Evolutionary conservation across 768 basidiomycete species (phyloP), one percentile per base, ranked within the genome.

Genomic region (Chalciporus pseudorubinellus): DNA sequence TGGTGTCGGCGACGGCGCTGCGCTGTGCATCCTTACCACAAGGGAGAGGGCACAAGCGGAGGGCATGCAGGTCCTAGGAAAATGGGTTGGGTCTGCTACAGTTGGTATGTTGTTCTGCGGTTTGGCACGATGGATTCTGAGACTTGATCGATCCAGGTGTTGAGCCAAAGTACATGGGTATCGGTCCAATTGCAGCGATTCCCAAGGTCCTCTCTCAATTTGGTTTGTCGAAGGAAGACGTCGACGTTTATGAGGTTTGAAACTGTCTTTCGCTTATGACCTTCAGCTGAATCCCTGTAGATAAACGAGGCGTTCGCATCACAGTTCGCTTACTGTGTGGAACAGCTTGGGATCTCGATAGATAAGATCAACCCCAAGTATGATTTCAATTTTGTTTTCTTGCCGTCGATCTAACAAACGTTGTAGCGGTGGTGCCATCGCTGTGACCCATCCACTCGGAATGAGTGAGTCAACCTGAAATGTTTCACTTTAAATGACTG

Each of bases 291-390:
- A 21, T 42, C 31, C 20, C 6, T 52, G 11, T 55, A 92, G 89
- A 87, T 90, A 56, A 92, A 92, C 50, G 89, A 94, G 69, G 93
- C 93, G 1, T 95, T 95, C 54, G 92, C 92, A 0, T 93, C 90
- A 1, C 93, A 95, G 64, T 95, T 92, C 53, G 90, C 89, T n/a
- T 88, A 93, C 70, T 94, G 90, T 46, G 83, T 95, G 8, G 87
- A 95, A 61, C 75, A 91, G 61, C 77, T 95, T 21, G 74, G 77
- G 22, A 77, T 95, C 40, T 82, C 86, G 2, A 83, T 88, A 16
- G 79, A 83, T 59, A 93, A 85, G 68, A 85, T 94, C 60, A 97
- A 97, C 64, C 83, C 89, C 43, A 85, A 92, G 89, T 83, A 74
- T 70, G 79, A 73, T 52, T 21, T 24, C 46, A 24, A 20, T 11